Conservation (phyloP, 768 basidiomycete species). For the Auricularia sp. region DNA sequence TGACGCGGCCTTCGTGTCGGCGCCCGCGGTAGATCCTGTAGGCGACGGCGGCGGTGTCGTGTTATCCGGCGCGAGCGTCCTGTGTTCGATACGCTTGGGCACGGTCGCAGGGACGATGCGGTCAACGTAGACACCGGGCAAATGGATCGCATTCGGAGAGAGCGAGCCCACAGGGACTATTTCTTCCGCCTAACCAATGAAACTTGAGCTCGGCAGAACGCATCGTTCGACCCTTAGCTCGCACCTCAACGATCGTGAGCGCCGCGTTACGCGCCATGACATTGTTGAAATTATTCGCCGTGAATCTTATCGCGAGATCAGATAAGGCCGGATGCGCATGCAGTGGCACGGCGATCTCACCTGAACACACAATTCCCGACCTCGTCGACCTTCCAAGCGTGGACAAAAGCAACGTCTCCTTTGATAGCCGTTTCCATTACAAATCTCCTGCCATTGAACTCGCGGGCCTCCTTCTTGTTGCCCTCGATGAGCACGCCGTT, state of each 20-base stretch:
- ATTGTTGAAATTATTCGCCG: slow-evolving; percentile 78
- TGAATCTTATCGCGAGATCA: slow-evolving; percentile 39
- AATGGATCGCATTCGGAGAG: slow-evolving; percentile 71
- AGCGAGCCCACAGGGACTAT: slow-evolving; percentile 78
- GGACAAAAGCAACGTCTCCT: slow-evolving; percentile 76
- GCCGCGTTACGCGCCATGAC: slow-evolving; percentile 87
- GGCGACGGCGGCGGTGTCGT: slow-evolving; percentile 15
- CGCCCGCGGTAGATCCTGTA: not conserved
- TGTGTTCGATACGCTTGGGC: slow-evolving; percentile 69
- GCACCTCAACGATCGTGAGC: slow-evolving; percentile 83
- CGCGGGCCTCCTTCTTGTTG: slow-evolving; percentile 63
- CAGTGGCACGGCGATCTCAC: slow-evolving; percentile 26
- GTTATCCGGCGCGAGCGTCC: slow-evolving; percentile 51
- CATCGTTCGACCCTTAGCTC: slow-evolving; percentile 6
- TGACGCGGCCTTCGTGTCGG: slow-evolving; percentile 7
- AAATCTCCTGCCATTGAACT: slow-evolving; percentile 70
- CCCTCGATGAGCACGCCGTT: slow-evolving; percentile 64
- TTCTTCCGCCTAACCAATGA: slow-evolving; percentile 56
- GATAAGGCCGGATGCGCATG: not conserved
- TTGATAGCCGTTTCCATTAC: slow-evolving; percentile 71
- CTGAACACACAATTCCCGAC: slow-evolving; percentile 86
- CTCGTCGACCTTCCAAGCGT: slow-evolving; percentile 90
- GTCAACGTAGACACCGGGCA: slow-evolving; percentile 82
- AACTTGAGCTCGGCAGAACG: not conserved
- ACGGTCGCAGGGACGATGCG: slow-evolving; percentile 72